Evolutionary conservation across 768 basidiomycete genomes (phyloP), one percentile per base, ranked within the genome.

Genomic region (Thelephora ganbajun): DNA sequence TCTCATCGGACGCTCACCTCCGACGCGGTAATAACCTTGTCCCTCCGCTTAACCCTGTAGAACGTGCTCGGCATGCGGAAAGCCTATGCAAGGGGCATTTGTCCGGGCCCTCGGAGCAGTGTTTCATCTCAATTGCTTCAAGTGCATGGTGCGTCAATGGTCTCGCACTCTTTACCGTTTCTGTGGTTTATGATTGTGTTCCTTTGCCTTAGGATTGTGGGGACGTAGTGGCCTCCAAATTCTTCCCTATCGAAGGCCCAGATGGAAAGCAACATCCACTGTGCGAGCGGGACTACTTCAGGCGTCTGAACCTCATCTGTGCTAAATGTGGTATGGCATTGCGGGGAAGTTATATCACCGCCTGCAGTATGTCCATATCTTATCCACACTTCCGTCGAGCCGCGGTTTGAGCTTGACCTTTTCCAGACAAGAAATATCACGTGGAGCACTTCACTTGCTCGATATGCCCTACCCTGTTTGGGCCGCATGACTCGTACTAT

Each of bases 401-500:
- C 47, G 23, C 44, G 23, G 33, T 45, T 50, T 30, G 50, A 30
- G 26, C 26, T 30, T 30, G 26, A 30, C 26, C 26, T 30, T 30
- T 30, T 30, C 26, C 64, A 97, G 93, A 85, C 70, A 90, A 92
- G 73, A 99, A 99, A 66, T 99, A 82, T 66, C 94, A 99, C 63
- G 93, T 98, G 55, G 96, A 99, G 67, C 96, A 98, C 63, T 99
- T 99, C 63, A 96, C 93, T 43, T 99, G 96, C 68, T 94, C 92
- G 5, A 80, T 93, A 49, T 98, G 96, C 66, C 76, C 94, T 43
- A 93, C 86, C 12, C 75, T 97, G 35, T 98, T 99, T 59, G 96
- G 96, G 5, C 92, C 94, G 3, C 89, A 94, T 60, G 96, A 98
- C 66, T 96, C 92, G 45, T 99, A 99, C 67, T 99, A 99, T 62